Evolutionary conservation across 2,329 filamentous ascomycete genomes (phyloP).

Genomic region (Cryphonectria radicalis): DNA sequence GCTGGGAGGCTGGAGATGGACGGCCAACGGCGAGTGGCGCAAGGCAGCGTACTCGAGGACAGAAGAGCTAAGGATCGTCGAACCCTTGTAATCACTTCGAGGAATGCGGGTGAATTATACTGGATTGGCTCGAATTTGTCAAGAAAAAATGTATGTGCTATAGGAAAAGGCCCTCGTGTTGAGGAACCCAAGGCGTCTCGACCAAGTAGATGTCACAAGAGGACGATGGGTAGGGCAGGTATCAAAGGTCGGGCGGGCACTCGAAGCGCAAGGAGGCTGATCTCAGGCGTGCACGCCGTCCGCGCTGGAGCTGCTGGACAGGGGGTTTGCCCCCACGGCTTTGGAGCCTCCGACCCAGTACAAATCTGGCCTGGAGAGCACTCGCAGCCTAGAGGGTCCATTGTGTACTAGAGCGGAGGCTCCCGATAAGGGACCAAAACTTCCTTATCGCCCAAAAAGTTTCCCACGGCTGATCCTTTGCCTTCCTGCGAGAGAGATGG

Average conservation of each 20-base stretch:
- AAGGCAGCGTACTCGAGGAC: slow-evolving; percentile 8
- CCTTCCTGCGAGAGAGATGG: background rate
- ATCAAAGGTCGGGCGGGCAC: background rate
- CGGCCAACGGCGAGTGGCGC: slow-evolving; percentile 20
- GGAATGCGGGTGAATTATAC: slow-evolving; percentile 8
- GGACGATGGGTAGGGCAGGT: background rate
- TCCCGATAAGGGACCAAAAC: slow-evolving; percentile 12
- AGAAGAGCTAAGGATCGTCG: slow-evolving; percentile 16
- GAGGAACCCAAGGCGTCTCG: background rate
- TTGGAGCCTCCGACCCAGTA: background rate
- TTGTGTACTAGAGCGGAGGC: background rate
- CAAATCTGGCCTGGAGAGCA: background rate
- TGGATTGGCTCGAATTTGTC: background rate
- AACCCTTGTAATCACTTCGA: background rate
- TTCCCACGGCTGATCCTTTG: slow-evolving; percentile 5
- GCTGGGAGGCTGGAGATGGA: slow-evolving; percentile 14
- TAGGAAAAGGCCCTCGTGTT: background rate
- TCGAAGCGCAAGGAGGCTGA: slow-evolving; percentile 17
- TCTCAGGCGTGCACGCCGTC: slow-evolving; percentile 9
- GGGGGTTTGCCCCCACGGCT: background rate
- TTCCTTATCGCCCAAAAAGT: slow-evolving; percentile 23
- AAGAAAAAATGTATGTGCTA: background rate
- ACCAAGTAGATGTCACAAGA: background rate
- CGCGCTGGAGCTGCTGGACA: background rate
- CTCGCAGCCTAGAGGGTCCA: background rate